phyloP scores from a whole-genome alignment of 768 basidiomycete species.

The Stropharia rugosoannulata region DNA sequence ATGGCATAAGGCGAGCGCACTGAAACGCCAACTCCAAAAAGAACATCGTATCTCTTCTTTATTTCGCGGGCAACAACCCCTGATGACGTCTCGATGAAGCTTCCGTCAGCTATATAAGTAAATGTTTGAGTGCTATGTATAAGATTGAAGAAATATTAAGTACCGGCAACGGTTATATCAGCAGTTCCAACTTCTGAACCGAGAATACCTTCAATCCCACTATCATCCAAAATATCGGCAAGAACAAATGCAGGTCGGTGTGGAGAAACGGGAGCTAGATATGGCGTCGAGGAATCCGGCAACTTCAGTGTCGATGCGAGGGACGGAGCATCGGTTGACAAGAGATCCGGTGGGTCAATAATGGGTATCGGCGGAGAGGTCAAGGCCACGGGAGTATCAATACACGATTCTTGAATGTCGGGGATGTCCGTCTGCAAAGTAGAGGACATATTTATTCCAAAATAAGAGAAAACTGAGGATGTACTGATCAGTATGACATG shows the following conservation, averaged over 20 bases:
- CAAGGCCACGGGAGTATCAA: conserved; percentile 25
- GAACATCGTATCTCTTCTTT: conserved; percentile 73
- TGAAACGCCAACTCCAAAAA: conserved; percentile 62
- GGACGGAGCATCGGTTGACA: conserved; percentile 18
- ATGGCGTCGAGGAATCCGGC: conserved; percentile 24
- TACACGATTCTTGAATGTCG: conserved; percentile 27
- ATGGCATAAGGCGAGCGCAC: conserved; percentile 79
- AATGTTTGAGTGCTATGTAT: conserved; percentile 8
- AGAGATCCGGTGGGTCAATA: conserved; percentile 22
- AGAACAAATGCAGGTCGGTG: conserved; percentile 44
- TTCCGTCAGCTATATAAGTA: conserved; percentile 55
- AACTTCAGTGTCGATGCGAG: conserved; percentile 24
- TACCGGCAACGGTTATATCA: conserved; percentile 60
- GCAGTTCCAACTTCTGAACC: conserved; percentile 52
- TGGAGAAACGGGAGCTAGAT: conserved; percentile 42
- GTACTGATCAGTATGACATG: conserved; percentile 27
- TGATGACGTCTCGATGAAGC: conserved; percentile 79
- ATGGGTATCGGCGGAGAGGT: conserved; percentile 20
- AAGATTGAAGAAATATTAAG: conserved; percentile 23
- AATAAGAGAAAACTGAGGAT: conserved; percentile 9
- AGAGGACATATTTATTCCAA: conserved; percentile 20
- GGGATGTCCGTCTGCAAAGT: conserved; percentile 16
- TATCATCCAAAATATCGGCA: conserved; percentile 38
- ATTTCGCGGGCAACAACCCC: conserved; percentile 74
- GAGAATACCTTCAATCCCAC: conserved; percentile 26